Base-by-base conservation (phyloP, 306 rosid genomes). In the Carpinus fangiana region DNA sequence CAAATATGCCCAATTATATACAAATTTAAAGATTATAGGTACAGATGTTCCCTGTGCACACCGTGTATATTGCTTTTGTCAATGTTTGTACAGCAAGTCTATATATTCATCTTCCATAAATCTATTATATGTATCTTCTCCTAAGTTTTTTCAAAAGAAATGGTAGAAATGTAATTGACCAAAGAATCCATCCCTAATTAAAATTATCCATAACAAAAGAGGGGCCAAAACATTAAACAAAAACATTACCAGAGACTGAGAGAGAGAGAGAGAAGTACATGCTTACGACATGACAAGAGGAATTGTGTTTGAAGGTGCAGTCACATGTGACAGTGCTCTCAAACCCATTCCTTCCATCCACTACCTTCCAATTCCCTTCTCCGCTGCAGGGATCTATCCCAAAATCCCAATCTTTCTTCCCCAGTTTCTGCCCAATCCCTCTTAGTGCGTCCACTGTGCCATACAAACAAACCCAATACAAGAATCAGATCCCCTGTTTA, bases 321-420 rank as follows among this genome's bases (percentile, higher is more conserved):
- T 92, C 71, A 57, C 98, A 94, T 0, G 31, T 64, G 5, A 94
- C 90, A 60, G 71, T 73, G 77, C 86, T 90, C 79, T 88, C 89
- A 81, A 86, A 83, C 12, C 90, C 84, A 86, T 84, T 89, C 82
- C 81, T 66, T 16, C 41, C 88, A 65, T 69, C 77, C 61, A 80
- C 21, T 0, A 41, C 81, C 3, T n/a, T 86, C 98, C 97, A 92
- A 0, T 80, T 90, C 20, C 91, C 97, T 84, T 86, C 88, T 59
- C 86, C 89, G 72, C 88, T 83, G 80, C 98, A 94, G 8, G 97
- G 96, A 57, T 92, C 95, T 54, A 84, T 76, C 52, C 82, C 84
- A 81, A 94, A 94, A 70, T 94, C 85, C 98, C 98, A 94, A 17
- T 92, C 95, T 62, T 78, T 94, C 89, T 90, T 92, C 78, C 98